Percentiles rank a stretch among this genome's conserved stretches.
Conservation (phyloP, 805 yeast species). For the Metschnikowia reukaufii region DNA sequence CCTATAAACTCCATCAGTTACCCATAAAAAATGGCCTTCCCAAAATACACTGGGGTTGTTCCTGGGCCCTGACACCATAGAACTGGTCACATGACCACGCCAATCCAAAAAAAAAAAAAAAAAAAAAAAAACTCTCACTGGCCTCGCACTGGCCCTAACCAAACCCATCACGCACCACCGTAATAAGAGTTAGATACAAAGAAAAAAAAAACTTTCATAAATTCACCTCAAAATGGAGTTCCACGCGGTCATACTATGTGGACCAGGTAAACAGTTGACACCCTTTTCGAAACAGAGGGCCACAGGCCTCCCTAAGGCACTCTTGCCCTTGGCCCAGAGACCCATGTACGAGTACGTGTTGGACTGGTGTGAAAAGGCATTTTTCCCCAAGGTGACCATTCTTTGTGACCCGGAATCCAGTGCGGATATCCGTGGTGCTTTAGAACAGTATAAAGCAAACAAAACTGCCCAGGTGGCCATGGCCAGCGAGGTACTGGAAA, state of each 20-base stretch:
- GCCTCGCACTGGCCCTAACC: not conserved
- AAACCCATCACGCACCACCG: not conserved
- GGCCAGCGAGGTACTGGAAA: conserved; percentile 16
- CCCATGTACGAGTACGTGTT: conserved; percentile 86
- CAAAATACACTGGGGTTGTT: too few species aligned
- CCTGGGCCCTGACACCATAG: too few species aligned
- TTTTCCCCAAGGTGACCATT: conserved; percentile 67
- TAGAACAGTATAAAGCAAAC: conserved; percentile 46
- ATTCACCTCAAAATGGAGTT: too few species aligned
- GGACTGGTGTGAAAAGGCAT: conserved; percentile 91
- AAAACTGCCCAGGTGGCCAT: conserved; percentile 28
- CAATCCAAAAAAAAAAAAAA: not conserved
- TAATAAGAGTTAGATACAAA: not conserved
- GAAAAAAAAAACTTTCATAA: too few species aligned
- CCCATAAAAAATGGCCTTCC: too few species aligned
- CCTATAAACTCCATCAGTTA: too few species aligned
- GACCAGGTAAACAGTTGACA: conserved; percentile 68
- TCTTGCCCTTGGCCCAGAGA: conserved; percentile 84
- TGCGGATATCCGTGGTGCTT: conserved; percentile 47
- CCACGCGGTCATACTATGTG: conserved; percentile 89
- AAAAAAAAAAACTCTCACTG: not conserved
- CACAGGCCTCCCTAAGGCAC: conserved; percentile 75
- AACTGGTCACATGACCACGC: conserved; percentile 1
- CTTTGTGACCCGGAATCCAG: conserved; percentile 52
- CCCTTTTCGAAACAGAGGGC: conserved; percentile 69